Evolutionary conservation across 345 rosid species (phyloP).

Genomic region (Barbarea vulgaris): DNA sequence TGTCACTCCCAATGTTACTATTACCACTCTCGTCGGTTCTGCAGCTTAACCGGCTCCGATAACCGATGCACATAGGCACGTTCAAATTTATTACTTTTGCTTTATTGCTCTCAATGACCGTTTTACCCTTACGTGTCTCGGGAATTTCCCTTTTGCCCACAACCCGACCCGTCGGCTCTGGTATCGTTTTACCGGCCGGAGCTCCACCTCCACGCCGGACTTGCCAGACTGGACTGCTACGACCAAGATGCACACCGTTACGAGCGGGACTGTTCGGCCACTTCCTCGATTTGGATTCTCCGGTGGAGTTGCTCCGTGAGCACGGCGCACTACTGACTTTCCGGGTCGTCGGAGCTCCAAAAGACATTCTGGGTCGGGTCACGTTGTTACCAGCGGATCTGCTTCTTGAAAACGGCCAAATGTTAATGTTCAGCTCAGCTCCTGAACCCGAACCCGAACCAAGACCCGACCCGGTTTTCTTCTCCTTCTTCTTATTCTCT

Average conservation of each 20-base stretch:
- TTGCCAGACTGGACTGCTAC: slow-evolving; percentile 84
- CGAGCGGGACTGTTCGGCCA: slow-evolving; percentile 74
- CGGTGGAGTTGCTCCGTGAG: slow-evolving; percentile 75
- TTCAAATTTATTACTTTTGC: slow-evolving; percentile 40
- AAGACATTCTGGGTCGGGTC: slow-evolving; percentile 52
- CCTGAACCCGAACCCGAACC: slow-evolving; percentile 40
- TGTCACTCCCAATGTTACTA: slow-evolving; percentile 31
- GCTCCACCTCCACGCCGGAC: slow-evolving; percentile 51
- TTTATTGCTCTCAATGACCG: slow-evolving; percentile 33
- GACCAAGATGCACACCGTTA: slow-evolving; percentile 65
- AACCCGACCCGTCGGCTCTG: slow-evolving; percentile 31
- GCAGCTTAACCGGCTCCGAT: slow-evolving; percentile 69
- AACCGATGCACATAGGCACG: slow-evolving; percentile 56
- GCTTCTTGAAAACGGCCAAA: slow-evolving; percentile 86
- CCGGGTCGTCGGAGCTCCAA: slow-evolving; percentile 52
- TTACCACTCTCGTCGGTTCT: slow-evolving; percentile 50
- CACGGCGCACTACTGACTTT: slow-evolving; percentile 87
- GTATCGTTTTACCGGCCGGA: slow-evolving; percentile 20
- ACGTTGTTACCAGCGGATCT: slow-evolving; percentile 74
- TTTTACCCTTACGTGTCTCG: slow-evolving; percentile 41
- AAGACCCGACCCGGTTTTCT: slow-evolving; percentile 37
- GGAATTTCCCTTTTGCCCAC: slow-evolving; percentile 28
- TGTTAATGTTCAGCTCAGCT: slow-evolving; percentile 71
- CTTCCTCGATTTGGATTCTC: slow-evolving; percentile 50
- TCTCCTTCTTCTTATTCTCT: slow-evolving; percentile 38